Evolutionary conservation across 148 eudicot genomes (phyloP), one percentile per base, ranked within the genome.

Genomic region (Nyssa sinensis): DNA sequence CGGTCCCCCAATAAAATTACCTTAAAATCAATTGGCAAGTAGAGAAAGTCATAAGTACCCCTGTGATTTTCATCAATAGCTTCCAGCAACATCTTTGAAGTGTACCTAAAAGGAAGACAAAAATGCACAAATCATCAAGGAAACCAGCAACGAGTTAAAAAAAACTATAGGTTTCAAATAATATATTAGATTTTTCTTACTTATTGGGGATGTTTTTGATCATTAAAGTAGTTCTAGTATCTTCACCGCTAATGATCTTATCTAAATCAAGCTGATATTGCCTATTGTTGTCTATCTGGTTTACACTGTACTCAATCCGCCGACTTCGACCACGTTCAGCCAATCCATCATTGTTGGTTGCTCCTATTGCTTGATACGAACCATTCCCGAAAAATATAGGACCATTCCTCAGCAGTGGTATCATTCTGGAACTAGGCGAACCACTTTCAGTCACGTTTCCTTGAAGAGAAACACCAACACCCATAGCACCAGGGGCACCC

Each of bases 11-110:
- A 25, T 29, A 70, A 64, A 64, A 53, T 75, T 74, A 84, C 90
- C 90, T 87, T 87, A 74, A 87, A 87, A 71, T 87, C 90, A 66
- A 87, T 87, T 34, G 90, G 90, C 79, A 87, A 69, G 71, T 87
- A 87, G 62, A 87, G 82, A 76, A 87, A 87, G 78, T 87, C 88
- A 64, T 87, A 87, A 58, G 90, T 76, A 28, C 88, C 86, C 77
- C 65, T 76, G 69, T 87, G 90, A 39, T 78, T 82, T 78, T 84
- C 90, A 80, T 87, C 90, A 79, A 87, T 87, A 35, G 86, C 90
- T 37, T 75, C 74, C 70, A 87, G 83, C 68, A 87, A 78, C 90
- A 87, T 87, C 71, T 84, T 84, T 34, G 90, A 87, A 39, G 90
- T 87, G 79, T 87, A 87, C 90, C 90, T 87, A 57, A 55, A 31